phyloP scores from a whole-genome alignment of 2,329 filamentous ascomycete species.

The Fusarium hainanense region DNA sequence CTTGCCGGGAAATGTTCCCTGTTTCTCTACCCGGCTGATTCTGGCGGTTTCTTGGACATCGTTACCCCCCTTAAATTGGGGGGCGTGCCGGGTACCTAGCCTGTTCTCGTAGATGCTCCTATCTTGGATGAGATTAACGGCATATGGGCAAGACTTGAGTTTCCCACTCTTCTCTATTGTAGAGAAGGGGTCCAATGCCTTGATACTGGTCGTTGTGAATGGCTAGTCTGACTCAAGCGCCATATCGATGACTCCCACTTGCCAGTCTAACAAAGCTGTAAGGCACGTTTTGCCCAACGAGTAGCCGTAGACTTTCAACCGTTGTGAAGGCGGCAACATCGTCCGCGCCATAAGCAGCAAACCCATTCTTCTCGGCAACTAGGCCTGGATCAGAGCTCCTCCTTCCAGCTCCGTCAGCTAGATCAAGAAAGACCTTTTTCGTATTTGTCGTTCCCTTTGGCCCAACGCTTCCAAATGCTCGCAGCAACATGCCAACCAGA shows the following conservation, averaged over 20 bases:
- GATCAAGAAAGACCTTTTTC: constrained; percentile 81
- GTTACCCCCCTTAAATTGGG: constrained; percentile 24
- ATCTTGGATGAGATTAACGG: constrained; percentile 23
- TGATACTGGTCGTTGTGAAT: background rate
- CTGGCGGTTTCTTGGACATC: constrained; percentile 19
- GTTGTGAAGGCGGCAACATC: constrained; percentile 88
- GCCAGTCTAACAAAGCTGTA: constrained; percentile 88
- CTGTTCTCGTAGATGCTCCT: constrained; percentile 27
- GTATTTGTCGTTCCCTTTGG: constrained; percentile 52
- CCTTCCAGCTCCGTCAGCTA: constrained; percentile 67
- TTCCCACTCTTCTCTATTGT: background rate
- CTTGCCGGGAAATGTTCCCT: constrained; percentile 19
- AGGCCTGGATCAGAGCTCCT: constrained; percentile 74
- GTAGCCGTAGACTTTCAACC: constrained; percentile 79
- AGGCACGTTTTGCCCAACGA: constrained; percentile 87
- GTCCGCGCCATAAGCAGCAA: constrained; percentile 81
- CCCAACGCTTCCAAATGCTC: constrained; percentile 69
- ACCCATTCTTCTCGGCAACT: constrained; percentile 79
- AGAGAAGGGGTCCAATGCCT: background rate
- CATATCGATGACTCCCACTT: constrained; percentile 63
- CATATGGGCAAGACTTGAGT: background rate
- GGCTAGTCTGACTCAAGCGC: constrained; percentile 46
- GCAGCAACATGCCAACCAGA: constrained; percentile 80
- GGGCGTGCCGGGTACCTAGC: constrained; percentile 26
- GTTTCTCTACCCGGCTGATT: constrained; percentile 17